phyloP scores from a whole-genome alignment of 257 asterid genomes.

The Salvia rosmarinus region DNA sequence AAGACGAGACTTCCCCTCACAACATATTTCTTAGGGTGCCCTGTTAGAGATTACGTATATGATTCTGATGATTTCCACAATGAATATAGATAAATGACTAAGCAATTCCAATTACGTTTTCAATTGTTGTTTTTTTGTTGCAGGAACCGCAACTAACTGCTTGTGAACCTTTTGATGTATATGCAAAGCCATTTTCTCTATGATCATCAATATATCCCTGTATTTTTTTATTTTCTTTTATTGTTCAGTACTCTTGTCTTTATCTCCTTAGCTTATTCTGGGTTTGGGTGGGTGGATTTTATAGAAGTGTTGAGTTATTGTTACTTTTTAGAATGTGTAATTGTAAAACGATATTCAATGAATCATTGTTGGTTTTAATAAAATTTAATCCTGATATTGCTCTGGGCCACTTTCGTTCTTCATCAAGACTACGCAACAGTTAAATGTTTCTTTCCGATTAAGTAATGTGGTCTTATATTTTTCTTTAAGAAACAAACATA shows the following conservation, averaged over 20 bases:
- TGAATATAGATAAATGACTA: not conserved
- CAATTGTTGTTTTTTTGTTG: slow-evolving; percentile 25
- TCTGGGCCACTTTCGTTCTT: not conserved
- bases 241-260: not conserved
- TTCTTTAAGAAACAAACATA: too few species aligned
- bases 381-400: not conserved
- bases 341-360: not conserved
- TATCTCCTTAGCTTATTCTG: not conserved
- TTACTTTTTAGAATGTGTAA: slow-evolving; percentile 14
- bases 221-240: not conserved
- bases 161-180: slow-evolving; percentile 75
- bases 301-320: not conserved
- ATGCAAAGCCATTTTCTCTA: slow-evolving; percentile 85
- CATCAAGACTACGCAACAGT: not conserved
- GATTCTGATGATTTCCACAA: not conserved
- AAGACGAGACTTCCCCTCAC: too few species aligned
- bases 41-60: not conserved
- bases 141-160: slow-evolving; percentile 98
- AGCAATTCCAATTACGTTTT: slow-evolving; percentile 20
- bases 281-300: slow-evolving; percentile 12
- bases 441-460: not conserved
- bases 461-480: not conserved
- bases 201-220: slow-evolving; percentile 42
- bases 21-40: too few species aligned
- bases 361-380: not conserved